These are phyloP conservation scores for Stemphylium lycopersici DNA, from an alignment of 2,329 filamentous ascomycete species.

Conservation along the genomic window DNA sequence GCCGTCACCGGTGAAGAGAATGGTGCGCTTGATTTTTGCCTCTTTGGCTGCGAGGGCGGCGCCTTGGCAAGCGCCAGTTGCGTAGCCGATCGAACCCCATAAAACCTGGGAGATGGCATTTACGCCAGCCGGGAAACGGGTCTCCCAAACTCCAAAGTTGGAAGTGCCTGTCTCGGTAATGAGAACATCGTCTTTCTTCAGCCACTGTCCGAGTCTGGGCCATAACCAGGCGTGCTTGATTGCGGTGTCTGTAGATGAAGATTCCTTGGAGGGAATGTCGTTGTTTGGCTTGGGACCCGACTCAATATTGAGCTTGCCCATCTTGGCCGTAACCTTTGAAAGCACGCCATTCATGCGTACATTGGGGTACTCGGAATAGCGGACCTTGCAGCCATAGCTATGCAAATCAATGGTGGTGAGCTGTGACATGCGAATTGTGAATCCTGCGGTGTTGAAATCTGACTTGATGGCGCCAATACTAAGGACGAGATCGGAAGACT, in stretches of 20 bases:
- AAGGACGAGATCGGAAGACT: conserved; percentile 73
- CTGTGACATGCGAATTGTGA: conserved; percentile 78
- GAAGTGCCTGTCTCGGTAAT: conserved; percentile 88
- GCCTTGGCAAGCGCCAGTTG: conserved; percentile 66
- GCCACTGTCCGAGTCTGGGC: conserved; percentile 75
- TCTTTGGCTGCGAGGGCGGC: conserved; percentile 79
- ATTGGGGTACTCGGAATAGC: conserved; percentile 79
- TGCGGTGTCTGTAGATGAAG: conserved; percentile 39
- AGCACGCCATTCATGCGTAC: conserved; percentile 81
- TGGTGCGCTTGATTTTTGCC: conserved; percentile 65
- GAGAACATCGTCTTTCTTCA: conserved; percentile 75
- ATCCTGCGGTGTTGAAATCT: conserved; percentile 84
- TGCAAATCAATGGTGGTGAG: conserved; percentile 83
- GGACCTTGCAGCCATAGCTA: conserved; percentile 72
- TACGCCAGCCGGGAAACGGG: conserved; percentile 77
- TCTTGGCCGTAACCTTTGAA: conserved; percentile 67
- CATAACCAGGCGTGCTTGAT: conserved; percentile 79
- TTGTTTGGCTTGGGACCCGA: conserved; percentile 62
- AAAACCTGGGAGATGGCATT: conserved; percentile 81
- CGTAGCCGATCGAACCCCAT: conserved; percentile 71
- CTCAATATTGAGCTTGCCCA: conserved; percentile 63
- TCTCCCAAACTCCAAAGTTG: conserved; percentile 88
- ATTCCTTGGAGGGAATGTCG: conserved; percentile 50
- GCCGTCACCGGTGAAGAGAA: conserved; percentile 89
- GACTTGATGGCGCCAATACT: conserved; percentile 73